A percentile compares a stretch with the other conserved stretches of the same genome.
These are phyloP conservation scores for Hsuehochloa calcarea DNA, from an alignment of 176 grass and related monocot species.

Conservation along the genomic window DNA sequence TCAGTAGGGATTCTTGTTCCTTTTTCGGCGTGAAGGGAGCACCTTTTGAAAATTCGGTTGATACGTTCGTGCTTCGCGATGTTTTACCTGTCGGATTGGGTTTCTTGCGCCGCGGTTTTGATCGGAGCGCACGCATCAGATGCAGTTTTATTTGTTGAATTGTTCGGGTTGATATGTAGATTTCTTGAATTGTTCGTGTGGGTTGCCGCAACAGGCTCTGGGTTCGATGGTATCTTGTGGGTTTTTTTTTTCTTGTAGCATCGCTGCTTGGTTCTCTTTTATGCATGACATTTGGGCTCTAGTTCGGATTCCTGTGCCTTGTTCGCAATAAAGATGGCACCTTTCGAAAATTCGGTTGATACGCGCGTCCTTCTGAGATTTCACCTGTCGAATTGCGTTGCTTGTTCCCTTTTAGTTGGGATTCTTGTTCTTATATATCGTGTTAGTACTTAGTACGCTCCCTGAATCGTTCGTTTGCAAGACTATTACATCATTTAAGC, in stretches of 20 bases:
- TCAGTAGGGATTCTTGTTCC: constrained; percentile 1
- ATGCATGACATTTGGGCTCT: neutral
- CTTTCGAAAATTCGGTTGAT: neutral
- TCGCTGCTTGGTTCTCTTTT: neutral
- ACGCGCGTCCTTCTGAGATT: neutral
- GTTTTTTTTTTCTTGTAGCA: too few relatives aligned
- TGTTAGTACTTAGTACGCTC: neutral
- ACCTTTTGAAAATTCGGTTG: neutral
- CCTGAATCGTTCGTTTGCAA: neutral
- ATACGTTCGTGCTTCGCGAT: neutral
- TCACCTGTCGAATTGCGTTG: neutral
- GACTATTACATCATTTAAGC: neutral
- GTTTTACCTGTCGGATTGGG: neutral
- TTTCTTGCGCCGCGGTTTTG: neutral
- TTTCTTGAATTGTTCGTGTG: neutral
- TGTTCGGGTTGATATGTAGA: neutral
- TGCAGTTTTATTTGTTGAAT: neutral
- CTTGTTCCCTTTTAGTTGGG: neutral
- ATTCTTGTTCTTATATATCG: neutral
- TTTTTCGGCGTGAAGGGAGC: neutral
- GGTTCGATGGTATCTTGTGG: neutral
- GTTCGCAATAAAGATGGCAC: neutral
- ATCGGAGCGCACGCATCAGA: neutral
- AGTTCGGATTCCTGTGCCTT: neutral
- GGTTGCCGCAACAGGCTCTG: neutral